phyloP scores from a whole-genome alignment of 495 filamentous ascomycete genomes.

The Tuber calosporum region DNA sequence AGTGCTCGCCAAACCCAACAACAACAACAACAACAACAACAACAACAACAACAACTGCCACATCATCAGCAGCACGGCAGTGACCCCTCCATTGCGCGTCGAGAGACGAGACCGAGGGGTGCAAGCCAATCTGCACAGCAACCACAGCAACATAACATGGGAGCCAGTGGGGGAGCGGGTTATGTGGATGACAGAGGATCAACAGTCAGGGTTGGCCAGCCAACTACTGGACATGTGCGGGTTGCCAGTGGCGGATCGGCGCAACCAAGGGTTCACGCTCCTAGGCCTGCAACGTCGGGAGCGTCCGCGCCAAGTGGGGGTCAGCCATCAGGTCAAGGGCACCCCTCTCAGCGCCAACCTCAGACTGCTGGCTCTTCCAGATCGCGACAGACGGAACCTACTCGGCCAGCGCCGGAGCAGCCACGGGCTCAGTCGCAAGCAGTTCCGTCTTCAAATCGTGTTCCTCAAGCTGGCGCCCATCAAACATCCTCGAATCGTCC shows the following conservation, averaged over 20 bases:
- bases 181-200: conserved; percentile 15
- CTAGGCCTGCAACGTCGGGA: conserved; percentile 24
- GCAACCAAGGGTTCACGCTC: conserved; percentile 30
- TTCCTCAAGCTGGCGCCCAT: conserved; percentile 35
- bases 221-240: not conserved
- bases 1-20: conserved; percentile 21
- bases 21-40: conserved; percentile 18
- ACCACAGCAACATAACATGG: conserved; percentile 19
- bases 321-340: conserved; percentile 14
- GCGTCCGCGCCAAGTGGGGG: conserved; percentile 22
- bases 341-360: conserved; percentile 12
- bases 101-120: conserved; percentile 20
- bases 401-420: conserved; percentile 25
- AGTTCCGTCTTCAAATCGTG: conserved; percentile 14
- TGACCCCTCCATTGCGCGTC: conserved; percentile 11
- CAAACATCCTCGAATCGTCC: conserved; percentile 42
- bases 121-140: conserved; percentile 24
- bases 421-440: conserved; percentile 28
- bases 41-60: conserved; percentile 15
- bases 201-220: conserved; percentile 28
- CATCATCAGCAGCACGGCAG: conserved; percentile 13
- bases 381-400: conserved; percentile 19
- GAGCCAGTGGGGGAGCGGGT: conserved; percentile 13
- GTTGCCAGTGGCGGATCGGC: conserved; percentile 19
- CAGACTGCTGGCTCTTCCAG: conserved; percentile 20